Evolutionary conservation across 2,329 filamentous ascomycete genomes (phyloP).

Genomic region (Hypoxylon sp.): DNA sequence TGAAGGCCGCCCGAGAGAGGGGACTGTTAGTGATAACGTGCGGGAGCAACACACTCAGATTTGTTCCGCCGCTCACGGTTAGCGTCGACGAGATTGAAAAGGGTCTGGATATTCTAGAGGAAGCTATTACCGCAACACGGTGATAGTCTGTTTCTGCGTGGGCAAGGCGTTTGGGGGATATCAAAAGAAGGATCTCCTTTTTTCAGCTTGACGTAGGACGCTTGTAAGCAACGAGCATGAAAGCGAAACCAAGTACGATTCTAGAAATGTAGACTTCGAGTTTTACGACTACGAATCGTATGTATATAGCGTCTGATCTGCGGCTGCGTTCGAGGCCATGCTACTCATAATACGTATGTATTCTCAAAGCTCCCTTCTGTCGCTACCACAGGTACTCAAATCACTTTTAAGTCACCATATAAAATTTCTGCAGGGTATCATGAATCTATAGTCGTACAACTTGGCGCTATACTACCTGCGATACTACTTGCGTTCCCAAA

Average conservation of each 20-base stretch:
- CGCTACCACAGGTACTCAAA: too few relatives aligned
- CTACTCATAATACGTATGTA: too few relatives aligned
- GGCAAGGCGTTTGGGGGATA: constrained; percentile 26
- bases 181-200: constrained; percentile 17
- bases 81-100: constrained; percentile 80
- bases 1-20: constrained; percentile 86
- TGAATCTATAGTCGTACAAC: background rate
- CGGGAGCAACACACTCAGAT: constrained; percentile 88
- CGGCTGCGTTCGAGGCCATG: too few relatives aligned
- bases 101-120: constrained; percentile 77
- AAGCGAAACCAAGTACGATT: background rate
- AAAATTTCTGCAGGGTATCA: too few relatives aligned
- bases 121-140: constrained; percentile 62
- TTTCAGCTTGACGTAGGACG: constrained; percentile 4
- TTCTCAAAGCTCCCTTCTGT: too few relatives aligned
- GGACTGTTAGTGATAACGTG: constrained; percentile 92
- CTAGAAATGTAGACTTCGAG: background rate
- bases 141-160: constrained; percentile 8
- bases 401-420: too few relatives aligned
- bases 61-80: constrained; percentile 87
- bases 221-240: too few relatives aligned
- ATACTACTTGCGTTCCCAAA: background rate
- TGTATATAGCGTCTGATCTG: too few relatives aligned
- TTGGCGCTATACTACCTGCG: background rate
- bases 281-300: background rate